Evolutionary conservation across 495 filamentous ascomycete genomes (phyloP).

Genomic region (Xanthoparmelia taractica): DNA sequence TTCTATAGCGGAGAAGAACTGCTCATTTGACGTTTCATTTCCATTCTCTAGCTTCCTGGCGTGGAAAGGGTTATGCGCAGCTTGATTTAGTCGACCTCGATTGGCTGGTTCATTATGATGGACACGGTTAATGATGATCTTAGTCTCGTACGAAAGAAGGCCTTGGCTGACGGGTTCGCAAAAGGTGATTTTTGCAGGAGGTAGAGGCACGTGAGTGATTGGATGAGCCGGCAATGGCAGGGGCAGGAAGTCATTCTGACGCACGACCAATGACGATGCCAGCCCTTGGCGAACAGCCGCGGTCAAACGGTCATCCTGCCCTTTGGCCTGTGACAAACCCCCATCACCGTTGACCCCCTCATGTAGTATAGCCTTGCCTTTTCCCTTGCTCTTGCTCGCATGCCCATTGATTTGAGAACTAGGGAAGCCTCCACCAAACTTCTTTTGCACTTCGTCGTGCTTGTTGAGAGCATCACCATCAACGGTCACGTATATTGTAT

Average conservation of each 20-base stretch:
- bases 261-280: constrained; percentile 61
- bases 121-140: constrained; percentile 52
- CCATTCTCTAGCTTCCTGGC: constrained; percentile 62
- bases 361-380: constrained; percentile 30
- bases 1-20: constrained; percentile 81
- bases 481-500: constrained; percentile 76
- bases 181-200: constrained; percentile 57
- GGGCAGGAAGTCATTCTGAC: constrained; percentile 74
- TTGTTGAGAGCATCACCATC: constrained; percentile 65
- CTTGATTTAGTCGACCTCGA: background rate
- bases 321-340: constrained; percentile 36
- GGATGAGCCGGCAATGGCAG: constrained; percentile 79
- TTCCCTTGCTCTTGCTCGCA: constrained; percentile 31
- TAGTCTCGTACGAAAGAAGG: constrained; percentile 58
- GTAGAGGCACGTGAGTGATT: constrained; percentile 75
- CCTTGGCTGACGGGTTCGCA: constrained; percentile 81
- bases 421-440: constrained; percentile 55
- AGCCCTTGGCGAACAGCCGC: constrained; percentile 72
- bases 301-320: constrained; percentile 58
- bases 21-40: constrained; percentile 74
- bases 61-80: constrained; percentile 34
- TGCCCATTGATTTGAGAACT: constrained; percentile 32
- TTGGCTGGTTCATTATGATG: constrained; percentile 1
- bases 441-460: constrained; percentile 53
- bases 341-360: constrained; percentile 20